Evolutionary conservation across 2,329 filamentous ascomycete genomes (phyloP), one percentile per base, ranked within the genome.

Genomic region (Didymella exigua): DNA sequence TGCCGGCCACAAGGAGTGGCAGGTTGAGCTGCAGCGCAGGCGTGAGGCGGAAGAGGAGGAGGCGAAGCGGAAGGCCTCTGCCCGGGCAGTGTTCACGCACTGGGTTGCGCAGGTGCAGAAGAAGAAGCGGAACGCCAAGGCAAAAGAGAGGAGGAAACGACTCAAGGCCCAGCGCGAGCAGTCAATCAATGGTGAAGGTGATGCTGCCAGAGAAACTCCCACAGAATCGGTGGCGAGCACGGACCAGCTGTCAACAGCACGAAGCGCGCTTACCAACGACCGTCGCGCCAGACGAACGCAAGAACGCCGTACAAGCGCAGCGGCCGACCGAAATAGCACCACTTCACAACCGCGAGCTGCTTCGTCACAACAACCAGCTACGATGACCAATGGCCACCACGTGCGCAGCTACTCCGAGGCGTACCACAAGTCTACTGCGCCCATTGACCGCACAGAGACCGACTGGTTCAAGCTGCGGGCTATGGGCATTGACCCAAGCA

Each of bases 401-500:
- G n/a, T 27, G 24, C 46, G 42, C n/a, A 59, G 59, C 42, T 71
- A 70, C 37, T 71, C 69, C 8, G 51, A 65, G 18, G 48, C 64
- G 4, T 70, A 71, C 41, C 54, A 63, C 8, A 64, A 62, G 19
- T 59, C 60, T 4, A 66, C 59, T 30, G 59, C 65, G 24, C 65
- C 68, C 31, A 64, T 75, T 34, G 78, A 79, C 62, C 77, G 76
- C 3, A 82, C 80, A 0, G 73, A 77, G 24, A 78, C 79, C 0
- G 78, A 79, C 45, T 84, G 81, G 66, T 84, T 83, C 70, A 70
- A 75, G 37, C 71, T 83, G 26, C 79, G 80, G 48, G 79, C 80
- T 1, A 68, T 78, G 61, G 81, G 81, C 8, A 68, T 82, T 40
- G 75, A 79, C 52, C 69, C 69, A 10, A 68, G 57, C 55, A 69